These are phyloP conservation scores for Naganishia sp. DNA, from an alignment of 1,284 basidiomycete genomes.

Conservation along the genomic window DNA sequence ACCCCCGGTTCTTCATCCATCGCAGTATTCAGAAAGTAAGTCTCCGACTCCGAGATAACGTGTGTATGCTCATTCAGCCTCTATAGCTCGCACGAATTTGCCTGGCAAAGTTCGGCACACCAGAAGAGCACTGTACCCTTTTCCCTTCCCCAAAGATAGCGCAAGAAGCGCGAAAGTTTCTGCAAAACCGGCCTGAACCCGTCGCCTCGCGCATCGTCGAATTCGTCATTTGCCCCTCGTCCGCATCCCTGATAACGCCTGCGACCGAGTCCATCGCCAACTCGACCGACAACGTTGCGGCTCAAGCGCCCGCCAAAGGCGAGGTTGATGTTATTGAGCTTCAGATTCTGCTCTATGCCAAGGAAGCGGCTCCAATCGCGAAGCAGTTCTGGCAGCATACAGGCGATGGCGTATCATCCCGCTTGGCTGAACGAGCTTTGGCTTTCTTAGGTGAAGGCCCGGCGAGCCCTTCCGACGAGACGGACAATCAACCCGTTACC, in stretches of 20 bases:
- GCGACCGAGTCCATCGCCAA: slow-evolving; percentile 36
- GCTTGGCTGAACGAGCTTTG: slow-evolving; percentile 80
- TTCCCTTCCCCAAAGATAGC: slow-evolving; percentile 73
- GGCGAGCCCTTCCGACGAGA: slow-evolving; percentile 34
- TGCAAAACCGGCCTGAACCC: slow-evolving; percentile 60
- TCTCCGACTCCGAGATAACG: not conserved
- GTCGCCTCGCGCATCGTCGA: slow-evolving; percentile 67
- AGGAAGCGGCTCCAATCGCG: slow-evolving; percentile 66
- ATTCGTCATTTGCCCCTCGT: slow-evolving; percentile 69
- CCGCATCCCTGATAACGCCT: slow-evolving; percentile 38
- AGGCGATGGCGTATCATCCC: slow-evolving; percentile 84
- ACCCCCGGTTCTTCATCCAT: slow-evolving; percentile 96
- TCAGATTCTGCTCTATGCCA: slow-evolving; percentile 78
- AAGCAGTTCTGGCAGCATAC: slow-evolving; percentile 97
- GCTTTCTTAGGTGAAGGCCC: slow-evolving; percentile 61
- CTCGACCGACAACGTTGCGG: slow-evolving; percentile 39
- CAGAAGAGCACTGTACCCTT: slow-evolving; percentile 73
- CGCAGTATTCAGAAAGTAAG: slow-evolving; percentile 79
- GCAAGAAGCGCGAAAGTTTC: slow-evolving; percentile 72
- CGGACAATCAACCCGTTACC: slow-evolving; percentile 25
- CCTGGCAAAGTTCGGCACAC: slow-evolving; percentile 70
- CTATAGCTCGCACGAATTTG: slow-evolving; percentile 73
- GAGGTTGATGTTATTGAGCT: slow-evolving; percentile 60
- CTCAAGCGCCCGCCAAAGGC: slow-evolving; percentile 33
- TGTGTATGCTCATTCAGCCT: not conserved